Base-by-base conservation (phyloP, 1,284 basidiomycete species). In the Ganoderma leucocontextum region DNA sequence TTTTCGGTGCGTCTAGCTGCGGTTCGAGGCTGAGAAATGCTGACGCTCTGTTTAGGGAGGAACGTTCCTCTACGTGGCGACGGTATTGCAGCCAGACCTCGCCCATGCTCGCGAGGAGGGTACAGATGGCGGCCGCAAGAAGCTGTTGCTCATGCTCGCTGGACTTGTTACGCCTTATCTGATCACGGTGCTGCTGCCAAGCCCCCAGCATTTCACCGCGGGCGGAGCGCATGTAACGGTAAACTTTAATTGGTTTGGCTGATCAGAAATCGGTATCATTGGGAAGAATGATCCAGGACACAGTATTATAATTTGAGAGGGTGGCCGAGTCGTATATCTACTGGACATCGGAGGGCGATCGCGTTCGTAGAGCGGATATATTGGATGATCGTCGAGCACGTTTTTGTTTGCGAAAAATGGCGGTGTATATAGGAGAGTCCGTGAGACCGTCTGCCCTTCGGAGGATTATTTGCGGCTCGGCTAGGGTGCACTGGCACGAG, bases 41-140 rank as follows among this genome's bases (percentile, higher is more conserved):
- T 9, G 42, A 36, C 19, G 38, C 22, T 9, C 22, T 22, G 6
- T 47, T 22, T 33, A 96, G 95, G 97, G 95, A 47, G 96, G 96
- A 17, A 96, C 95, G 1, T 98, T 98, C 80, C 83, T 98, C 38
- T 98, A 97, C 77, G 96, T 98, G 41, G 96, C 96, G 0, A 97
- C 96, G 2, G 92, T 96, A 42, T 84, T 96, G 33, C 94, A 95
- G 77, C 89, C 93, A 3, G 84, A 92, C 52, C 88, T 91, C 17
- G 83, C 83, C 17, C 67, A 70, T n/a, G 12, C 61, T 5, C 81
- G 82, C 60, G 77, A 60, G 82, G 12, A 74, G n/a, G 52, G 82
- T 29, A 72, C 80, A 19, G 83, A 83, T 33, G 44, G 59, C 5
- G 68, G 60, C 12, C 68, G 64, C 10, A 57, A 36, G 58, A 64